Evolutionary conservation across 2,329 filamentous ascomycete genomes (phyloP), one percentile per base, ranked within the genome.

Genomic region (Akanthomyces lecanii): DNA sequence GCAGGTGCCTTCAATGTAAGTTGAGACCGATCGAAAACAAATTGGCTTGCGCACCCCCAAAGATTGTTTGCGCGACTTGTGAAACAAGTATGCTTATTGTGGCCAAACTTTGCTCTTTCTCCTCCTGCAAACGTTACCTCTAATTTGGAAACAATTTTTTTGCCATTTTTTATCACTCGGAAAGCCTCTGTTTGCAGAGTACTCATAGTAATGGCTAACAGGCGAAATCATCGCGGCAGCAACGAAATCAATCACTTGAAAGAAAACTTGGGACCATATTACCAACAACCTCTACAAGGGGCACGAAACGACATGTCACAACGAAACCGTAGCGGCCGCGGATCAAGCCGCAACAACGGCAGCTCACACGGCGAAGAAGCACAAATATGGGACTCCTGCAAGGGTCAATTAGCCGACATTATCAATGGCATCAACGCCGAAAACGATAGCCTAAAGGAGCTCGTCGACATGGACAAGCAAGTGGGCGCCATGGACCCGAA

Each of bases 311-410:
- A 68, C 61, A 80, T 79, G 77, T 78, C 77, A 50, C 77, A 79
- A 69, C 73, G 77, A 65, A 78, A 77, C 65, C 76, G 78, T 61
- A 78, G 77, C 67, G 76, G 76, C 58, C 77, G 78, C 65, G 77
- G 76, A 45, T 77, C 76, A 47, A 77, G 77, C 69, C 75, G 78
- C 48, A 79, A 78, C 70, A 79, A 77, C 54, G 76, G 77, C 30
- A 74, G 75, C 65, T 67, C 73, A 8, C 75, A 78, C 38, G 78
- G 78, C 33, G 78, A 80, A 65, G 78, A 80, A 67, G 75, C 73
- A 10, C 72, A 76, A 53, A 74, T 79, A 6, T 80, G 78, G 78
- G 77, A 79, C 40, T 67, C 69, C 1, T 75, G 73, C 67, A 78
- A 79, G 64, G 69, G 68, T 4, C 75, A 77, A 53, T 69, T 79